Conservation (phyloP, 495 filamentous ascomycete species). For the Penicillium mononematosum region DNA sequence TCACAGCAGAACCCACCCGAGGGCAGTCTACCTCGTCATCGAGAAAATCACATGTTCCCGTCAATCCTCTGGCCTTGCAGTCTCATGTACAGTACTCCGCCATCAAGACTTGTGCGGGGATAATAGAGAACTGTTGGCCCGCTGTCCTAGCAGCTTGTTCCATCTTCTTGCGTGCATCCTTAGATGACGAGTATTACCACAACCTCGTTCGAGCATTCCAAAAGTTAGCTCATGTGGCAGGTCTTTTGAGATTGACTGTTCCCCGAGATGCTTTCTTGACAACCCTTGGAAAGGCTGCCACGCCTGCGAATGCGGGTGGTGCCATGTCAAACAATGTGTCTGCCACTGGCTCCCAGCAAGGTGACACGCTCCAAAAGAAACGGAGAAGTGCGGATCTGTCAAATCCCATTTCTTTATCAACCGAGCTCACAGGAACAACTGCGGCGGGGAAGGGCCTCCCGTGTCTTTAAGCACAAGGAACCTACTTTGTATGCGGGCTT, state of each 20-base stretch:
- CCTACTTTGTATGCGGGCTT: constrained; percentile 80
- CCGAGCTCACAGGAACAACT: constrained; percentile 22
- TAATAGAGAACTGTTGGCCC: constrained; percentile 93
- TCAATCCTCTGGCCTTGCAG: constrained; percentile 75
- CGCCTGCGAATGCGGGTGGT: constrained; percentile 65
- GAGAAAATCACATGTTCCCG: constrained; percentile 62
- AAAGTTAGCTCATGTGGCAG: constrained; percentile 92
- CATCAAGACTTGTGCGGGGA: constrained; percentile 70
- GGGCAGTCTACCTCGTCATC: constrained; percentile 38
- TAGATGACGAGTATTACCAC: constrained; percentile 95
- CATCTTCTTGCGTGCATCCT: constrained; percentile 84
- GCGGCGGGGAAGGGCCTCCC: constrained; percentile 23
- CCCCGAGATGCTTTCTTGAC: constrained; percentile 94
- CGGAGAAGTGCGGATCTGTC: constrained; percentile 31
- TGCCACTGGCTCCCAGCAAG: constrained; percentile 22
- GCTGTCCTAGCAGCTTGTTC: constrained; percentile 91
- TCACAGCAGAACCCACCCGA: constrained; percentile 36
- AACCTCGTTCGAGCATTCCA: constrained; percentile 91
- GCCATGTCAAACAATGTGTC: constrained; percentile 37
- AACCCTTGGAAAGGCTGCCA: constrained; percentile 86
- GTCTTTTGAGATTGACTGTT: constrained; percentile 76
- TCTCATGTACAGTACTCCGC: constrained; percentile 67
- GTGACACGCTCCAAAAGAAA: constrained; percentile 40
- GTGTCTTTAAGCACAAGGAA: constrained; percentile 80
- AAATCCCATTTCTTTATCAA: constrained; percentile 18